phyloP scores from a whole-genome alignment of 73 alveolate species.

The Halteria grandinella region DNA sequence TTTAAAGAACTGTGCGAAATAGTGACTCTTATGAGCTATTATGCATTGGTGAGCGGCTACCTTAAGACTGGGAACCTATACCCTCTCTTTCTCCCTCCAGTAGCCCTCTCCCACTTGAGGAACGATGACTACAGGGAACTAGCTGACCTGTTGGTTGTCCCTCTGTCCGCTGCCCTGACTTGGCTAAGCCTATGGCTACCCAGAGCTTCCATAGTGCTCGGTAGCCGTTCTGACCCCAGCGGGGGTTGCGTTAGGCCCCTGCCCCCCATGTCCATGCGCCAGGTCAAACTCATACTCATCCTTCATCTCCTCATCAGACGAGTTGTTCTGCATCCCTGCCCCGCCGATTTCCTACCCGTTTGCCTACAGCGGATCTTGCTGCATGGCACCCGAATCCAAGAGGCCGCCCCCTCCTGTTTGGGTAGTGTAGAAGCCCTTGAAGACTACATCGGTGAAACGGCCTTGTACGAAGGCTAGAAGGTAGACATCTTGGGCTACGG shows the following conservation, averaged over 20 bases:
- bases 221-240: too few relatives aligned
- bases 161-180: too few relatives aligned
- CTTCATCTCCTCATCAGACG: slow-evolving; percentile 47
- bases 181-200: too few relatives aligned
- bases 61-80: background rate
- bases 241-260: too few relatives aligned
- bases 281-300: slow-evolving; percentile 18
- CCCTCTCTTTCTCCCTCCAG: slow-evolving; percentile 36
- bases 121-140: too few relatives aligned
- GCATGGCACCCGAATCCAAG: too few relatives aligned
- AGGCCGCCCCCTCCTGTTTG: too few relatives aligned
- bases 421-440: slow-evolving; percentile 46
- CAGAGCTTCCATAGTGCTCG: too few relatives aligned
- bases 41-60: slow-evolving; percentile 32
- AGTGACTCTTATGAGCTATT: slow-evolving; percentile 25
- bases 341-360: too few relatives aligned
- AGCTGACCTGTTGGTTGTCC: too few relatives aligned
- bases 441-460: slow-evolving; percentile 62
- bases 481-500: slow-evolving; percentile 56
- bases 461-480: slow-evolving; percentile 50
- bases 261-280: background rate
- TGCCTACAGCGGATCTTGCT: too few relatives aligned
- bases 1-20: background rate
- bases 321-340: too few relatives aligned
- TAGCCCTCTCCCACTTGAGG: slow-evolving; percentile 12